phyloP scores from a whole-genome alignment of 106 monocot genomes.

The Dendrobium nobile region DNA sequence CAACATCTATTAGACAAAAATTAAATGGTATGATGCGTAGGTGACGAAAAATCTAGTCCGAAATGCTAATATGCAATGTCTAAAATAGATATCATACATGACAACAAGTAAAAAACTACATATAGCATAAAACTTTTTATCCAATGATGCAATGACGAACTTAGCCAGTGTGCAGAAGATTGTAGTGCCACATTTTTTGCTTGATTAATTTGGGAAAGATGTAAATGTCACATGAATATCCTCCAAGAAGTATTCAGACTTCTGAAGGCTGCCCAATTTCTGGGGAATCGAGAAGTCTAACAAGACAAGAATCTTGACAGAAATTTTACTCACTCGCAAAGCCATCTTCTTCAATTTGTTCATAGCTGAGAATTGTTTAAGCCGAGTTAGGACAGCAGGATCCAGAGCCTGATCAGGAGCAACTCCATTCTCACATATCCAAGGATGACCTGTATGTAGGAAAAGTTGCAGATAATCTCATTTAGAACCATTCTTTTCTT shows the following conservation, averaged over 20 bases:
- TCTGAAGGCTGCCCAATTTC: neutral
- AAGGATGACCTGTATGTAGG: conserved; percentile 49
- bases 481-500: too few species aligned
- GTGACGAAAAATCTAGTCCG: neutral
- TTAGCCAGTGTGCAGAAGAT: too few species aligned
- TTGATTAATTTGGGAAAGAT: too few species aligned
- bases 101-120: neutral
- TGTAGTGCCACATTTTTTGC: too few species aligned
- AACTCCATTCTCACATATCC: conserved; percentile 72
- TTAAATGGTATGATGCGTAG: neutral
- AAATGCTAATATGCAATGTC: neutral
- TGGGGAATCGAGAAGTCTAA: neutral
- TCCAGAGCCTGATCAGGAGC: conserved; percentile 65
- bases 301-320: neutral
- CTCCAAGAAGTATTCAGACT: neutral
- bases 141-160: neutral
- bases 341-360: conserved; percentile 82
- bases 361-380: conserved; percentile 83
- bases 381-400: conserved; percentile 68
- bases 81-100: neutral
- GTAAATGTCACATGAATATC: neutral
- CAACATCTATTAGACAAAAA: neutral
- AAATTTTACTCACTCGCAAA: conserved; percentile 9
- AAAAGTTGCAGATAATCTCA: neutral
- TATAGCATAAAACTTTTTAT: conserved; percentile 1